Conservation (phyloP, 2,329 filamentous ascomycete genomes). For the Rutstroemia sp. region DNA sequence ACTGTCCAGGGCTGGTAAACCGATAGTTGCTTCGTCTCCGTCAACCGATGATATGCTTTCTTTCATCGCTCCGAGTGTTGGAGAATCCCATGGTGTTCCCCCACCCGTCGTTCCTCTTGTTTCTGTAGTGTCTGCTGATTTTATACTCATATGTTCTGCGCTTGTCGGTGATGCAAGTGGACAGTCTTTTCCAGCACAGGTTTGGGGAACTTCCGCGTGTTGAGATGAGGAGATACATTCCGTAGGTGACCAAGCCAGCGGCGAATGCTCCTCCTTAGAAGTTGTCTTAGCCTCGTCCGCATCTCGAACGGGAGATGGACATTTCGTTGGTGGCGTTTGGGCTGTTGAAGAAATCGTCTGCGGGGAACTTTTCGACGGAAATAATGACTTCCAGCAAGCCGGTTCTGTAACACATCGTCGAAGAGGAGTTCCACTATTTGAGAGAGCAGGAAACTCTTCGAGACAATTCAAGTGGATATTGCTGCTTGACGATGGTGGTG, state of each 20-base stretch:
- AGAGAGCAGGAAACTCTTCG: background rate
- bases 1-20: background rate
- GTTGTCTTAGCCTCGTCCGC: no score
- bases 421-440: background rate
- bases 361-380: background rate
- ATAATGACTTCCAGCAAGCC: background rate
- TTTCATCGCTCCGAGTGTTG: background rate
- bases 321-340: no score
- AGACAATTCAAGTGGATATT: background rate
- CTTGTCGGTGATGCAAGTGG: background rate
- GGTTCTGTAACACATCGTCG: background rate
- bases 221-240: background rate
- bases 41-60: background rate
- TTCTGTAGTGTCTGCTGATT: background rate
- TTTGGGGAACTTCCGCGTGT: background rate
- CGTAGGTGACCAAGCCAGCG: background rate
- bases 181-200: background rate
- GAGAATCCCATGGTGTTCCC: background rate
- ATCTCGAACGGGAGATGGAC: no score
- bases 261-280: no score
- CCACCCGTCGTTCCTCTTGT: background rate
- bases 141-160: conserved; percentile 1
- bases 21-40: background rate
- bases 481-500: background rate
- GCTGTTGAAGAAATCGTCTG: no score